Percentiles rank a stretch among this genome's conserved stretches.
Conservation (phyloP, 352 stramenopile species). For the Phytopythium kandeliae region DNA sequence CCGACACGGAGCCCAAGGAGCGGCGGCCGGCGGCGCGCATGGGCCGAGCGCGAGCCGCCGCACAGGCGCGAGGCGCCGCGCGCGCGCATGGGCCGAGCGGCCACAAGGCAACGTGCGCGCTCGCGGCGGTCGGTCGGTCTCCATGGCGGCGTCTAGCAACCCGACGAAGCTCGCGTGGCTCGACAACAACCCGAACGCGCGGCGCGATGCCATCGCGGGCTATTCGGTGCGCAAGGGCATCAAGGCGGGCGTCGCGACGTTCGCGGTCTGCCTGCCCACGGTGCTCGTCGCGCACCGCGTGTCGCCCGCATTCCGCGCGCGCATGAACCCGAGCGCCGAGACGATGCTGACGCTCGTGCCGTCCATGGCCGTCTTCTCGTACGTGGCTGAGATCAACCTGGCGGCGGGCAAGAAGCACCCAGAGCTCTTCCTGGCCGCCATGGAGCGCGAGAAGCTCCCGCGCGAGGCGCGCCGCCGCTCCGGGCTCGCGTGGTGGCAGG, state of each 20-base stretch:
- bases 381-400: slow-evolving; percentile 59
- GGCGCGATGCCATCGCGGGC: slow-evolving; percentile 1
- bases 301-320: slow-evolving; percentile 62
- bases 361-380: slow-evolving; percentile 55
- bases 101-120: background rate
- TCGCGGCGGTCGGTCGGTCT: background rate
- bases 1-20: background rate
- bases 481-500: slow-evolving; percentile 51
- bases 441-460: slow-evolving; percentile 24
- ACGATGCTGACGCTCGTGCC: slow-evolving; percentile 59
- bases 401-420: slow-evolving; percentile 64
- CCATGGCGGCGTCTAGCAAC: background rate
- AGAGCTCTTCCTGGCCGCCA: slow-evolving; percentile 41
- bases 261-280: slow-evolving; percentile 1
- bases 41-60: too few species aligned
- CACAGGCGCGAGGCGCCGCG: too few species aligned
- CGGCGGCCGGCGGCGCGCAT: too few species aligned
- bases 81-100: too few species aligned
- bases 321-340: slow-evolving; percentile 69
- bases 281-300: slow-evolving; percentile 40
- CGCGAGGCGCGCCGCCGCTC: slow-evolving; percentile 4
- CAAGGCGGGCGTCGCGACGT: slow-evolving; percentile 1
- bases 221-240: slow-evolving; percentile 3
- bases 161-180: slow-evolving; percentile 7
- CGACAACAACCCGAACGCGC: slow-evolving; percentile 3